Conservation (phyloP, 1,284 basidiomycete genomes). For the Sphagnurus paluster region DNA sequence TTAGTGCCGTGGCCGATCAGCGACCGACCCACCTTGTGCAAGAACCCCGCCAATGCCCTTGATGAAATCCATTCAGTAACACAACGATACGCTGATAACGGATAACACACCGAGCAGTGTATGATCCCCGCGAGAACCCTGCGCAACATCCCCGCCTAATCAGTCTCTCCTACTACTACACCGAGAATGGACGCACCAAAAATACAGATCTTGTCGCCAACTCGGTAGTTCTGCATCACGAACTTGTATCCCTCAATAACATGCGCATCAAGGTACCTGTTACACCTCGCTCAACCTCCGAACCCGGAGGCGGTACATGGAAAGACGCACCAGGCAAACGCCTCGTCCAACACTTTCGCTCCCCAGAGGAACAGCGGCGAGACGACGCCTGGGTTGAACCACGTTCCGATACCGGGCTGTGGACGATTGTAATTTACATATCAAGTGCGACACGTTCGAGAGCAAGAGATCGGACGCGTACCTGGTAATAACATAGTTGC, state of each 20-base stretch:
- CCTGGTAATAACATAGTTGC: constrained; percentile 73
- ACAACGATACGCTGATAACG: neutral
- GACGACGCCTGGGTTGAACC: constrained; percentile 53
- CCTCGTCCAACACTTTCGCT: constrained; percentile 55
- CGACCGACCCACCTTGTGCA: constrained; percentile 49
- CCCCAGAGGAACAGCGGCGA: constrained; percentile 48
- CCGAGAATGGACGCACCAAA: constrained; percentile 44
- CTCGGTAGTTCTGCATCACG: constrained; percentile 64
- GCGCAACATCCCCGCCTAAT: neutral
- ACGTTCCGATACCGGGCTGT: constrained; percentile 66
- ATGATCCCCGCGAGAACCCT: constrained; percentile 79
- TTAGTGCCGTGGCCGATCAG: too few relatives aligned
- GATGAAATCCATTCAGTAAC: neutral
- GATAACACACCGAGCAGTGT: constrained; percentile 53
- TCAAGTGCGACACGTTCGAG: neutral
- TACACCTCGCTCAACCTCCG: neutral
- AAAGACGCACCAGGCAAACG: constrained; percentile 55
- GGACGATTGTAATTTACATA: neutral
- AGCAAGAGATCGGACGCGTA: constrained; percentile 22
- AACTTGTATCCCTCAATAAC: constrained; percentile 65
- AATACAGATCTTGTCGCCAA: constrained; percentile 61
- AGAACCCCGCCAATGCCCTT: constrained; percentile 68
- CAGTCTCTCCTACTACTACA: neutral
- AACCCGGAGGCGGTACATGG: neutral
- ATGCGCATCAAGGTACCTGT: constrained; percentile 61